Conservation (phyloP, 805 yeast species). For the Deakozyma indianensis region DNA sequence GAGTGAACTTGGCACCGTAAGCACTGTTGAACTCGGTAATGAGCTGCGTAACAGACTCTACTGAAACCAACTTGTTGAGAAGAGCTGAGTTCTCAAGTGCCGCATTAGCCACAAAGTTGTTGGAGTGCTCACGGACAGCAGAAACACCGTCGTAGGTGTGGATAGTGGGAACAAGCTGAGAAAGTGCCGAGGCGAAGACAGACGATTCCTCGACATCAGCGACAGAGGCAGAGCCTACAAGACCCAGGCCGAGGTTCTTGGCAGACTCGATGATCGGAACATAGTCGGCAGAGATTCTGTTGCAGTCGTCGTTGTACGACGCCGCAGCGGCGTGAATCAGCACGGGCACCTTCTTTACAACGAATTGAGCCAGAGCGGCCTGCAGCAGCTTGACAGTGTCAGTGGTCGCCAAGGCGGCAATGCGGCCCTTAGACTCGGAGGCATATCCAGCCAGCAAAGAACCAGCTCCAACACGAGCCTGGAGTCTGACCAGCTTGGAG, state of each 20-base stretch:
- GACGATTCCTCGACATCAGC: slow-evolving; percentile 31
- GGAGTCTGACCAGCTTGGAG: slow-evolving; percentile 42
- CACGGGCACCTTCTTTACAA: slow-evolving; percentile 35
- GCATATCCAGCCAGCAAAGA: slow-evolving; percentile 63
- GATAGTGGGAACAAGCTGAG: slow-evolving; percentile 45
- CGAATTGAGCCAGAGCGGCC: slow-evolving; percentile 33
- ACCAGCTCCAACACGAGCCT: slow-evolving; percentile 77
- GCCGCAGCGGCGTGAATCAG: slow-evolving; percentile 64
- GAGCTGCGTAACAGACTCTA: slow-evolving; percentile 15
- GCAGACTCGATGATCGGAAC: slow-evolving; percentile 48
- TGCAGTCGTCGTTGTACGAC: slow-evolving; percentile 43
- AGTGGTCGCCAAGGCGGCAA: slow-evolving; percentile 47
- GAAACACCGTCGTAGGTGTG: slow-evolving; percentile 74
- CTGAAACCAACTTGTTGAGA: slow-evolving; percentile 26
- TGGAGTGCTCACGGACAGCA: slow-evolving; percentile 35
- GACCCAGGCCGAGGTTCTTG: slow-evolving; percentile 46
- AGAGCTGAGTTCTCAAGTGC: neutral
- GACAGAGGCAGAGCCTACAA: slow-evolving; percentile 49
- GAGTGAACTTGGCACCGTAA: slow-evolving; percentile 39
- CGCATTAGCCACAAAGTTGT: slow-evolving; percentile 2
- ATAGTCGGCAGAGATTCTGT: slow-evolving; percentile 49
- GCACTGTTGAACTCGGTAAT: slow-evolving; percentile 36
- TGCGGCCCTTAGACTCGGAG: slow-evolving; percentile 7
- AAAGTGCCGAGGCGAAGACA: slow-evolving; percentile 47
- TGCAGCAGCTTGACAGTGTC: slow-evolving; percentile 56